Percentiles rank a stretch among this genome's conserved stretches.
phyloP scores from a whole-genome alignment of 2,329 filamentous ascomycete species.

The Neopestalotiopsis clavispora region DNA sequence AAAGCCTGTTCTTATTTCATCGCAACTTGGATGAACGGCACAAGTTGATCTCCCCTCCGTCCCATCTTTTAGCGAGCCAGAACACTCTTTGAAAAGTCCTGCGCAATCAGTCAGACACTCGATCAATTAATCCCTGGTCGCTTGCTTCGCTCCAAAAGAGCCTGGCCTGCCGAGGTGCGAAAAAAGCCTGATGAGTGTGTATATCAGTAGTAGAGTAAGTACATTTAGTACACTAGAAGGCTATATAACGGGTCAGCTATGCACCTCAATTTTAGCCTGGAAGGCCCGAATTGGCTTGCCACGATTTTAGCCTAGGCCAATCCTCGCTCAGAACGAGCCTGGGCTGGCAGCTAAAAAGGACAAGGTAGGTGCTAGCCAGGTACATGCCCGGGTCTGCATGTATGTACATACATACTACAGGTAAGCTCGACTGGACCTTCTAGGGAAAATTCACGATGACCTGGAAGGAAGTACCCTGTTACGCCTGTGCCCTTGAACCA shows the following conservation, averaged over 20 bases:
- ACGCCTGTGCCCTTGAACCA: neutral
- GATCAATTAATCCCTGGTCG: neutral
- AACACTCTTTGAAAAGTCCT: neutral
- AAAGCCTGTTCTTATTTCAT: conserved; percentile 4
- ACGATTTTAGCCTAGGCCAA: conserved; percentile 14
- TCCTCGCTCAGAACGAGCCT: neutral
- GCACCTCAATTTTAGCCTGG: conserved; percentile 19
- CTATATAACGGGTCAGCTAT: conserved; percentile 12
- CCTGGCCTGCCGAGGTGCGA: conserved; percentile 1
- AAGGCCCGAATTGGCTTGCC: conserved; percentile 15
- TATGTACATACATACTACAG: neutral
- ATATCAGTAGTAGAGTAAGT: neutral
- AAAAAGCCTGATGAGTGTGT: neutral
- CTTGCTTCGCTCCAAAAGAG: neutral
- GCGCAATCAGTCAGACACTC: too few relatives aligned
- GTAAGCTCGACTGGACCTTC: too few relatives aligned
- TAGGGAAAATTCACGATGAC: too few relatives aligned
- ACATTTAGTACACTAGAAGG: neutral
- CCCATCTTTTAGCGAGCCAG: neutral
- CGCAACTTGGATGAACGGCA: neutral
- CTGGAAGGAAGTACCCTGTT: too few relatives aligned
- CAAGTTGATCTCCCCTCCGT: neutral
- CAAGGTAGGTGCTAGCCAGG: neutral
- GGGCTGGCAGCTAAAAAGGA: neutral
- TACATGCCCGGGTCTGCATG: neutral